phyloP scores from a whole-genome alignment of 2,329 filamentous ascomycete genomes.

The Stagonosporopsis tanaceti region DNA sequence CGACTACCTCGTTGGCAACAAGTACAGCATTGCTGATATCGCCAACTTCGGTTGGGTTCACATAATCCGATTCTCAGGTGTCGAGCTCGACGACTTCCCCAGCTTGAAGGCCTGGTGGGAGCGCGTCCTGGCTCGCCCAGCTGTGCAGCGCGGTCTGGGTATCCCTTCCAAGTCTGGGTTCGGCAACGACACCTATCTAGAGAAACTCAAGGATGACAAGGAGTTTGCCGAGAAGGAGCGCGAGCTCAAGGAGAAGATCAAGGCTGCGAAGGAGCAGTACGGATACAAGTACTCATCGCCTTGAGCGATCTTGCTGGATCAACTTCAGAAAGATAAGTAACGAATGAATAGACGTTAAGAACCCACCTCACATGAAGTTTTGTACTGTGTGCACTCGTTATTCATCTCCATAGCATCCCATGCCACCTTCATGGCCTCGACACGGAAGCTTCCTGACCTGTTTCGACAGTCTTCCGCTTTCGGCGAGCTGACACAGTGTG shows the following conservation, averaged over 20 bases:
- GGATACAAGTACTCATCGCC: conserved; percentile 55
- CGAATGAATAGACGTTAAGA: background rate
- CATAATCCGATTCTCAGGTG: conserved; percentile 50
- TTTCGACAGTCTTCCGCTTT: background rate
- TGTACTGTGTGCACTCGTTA: background rate
- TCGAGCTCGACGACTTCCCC: conserved; percentile 53
- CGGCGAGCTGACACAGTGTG: background rate
- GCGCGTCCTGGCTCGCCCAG: conserved; percentile 51
- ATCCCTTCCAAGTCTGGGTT: conserved; percentile 50
- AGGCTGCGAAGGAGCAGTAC: conserved; percentile 56
- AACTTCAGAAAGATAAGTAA: background rate
- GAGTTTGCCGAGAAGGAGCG: conserved; percentile 59
- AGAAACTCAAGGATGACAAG: conserved; percentile 56
- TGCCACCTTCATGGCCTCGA: background rate
- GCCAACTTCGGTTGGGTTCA: conserved; percentile 57
- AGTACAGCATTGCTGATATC: conserved; percentile 58
- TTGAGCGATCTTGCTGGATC: conserved; percentile 16
- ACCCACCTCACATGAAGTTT: background rate
- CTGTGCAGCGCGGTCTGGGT: conserved; percentile 51
- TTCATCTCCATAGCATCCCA: background rate
- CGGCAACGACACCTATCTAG: conserved; percentile 53
- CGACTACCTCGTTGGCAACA: conserved; percentile 56
- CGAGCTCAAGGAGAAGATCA: conserved; percentile 45
- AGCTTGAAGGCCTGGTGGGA: conserved; percentile 57
- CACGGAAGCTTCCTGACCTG: background rate